Percentiles rank a stretch among this genome's conserved stretches.
Conservation (phyloP, 345 rosid species). For the Rhodamnia argentea region DNA sequence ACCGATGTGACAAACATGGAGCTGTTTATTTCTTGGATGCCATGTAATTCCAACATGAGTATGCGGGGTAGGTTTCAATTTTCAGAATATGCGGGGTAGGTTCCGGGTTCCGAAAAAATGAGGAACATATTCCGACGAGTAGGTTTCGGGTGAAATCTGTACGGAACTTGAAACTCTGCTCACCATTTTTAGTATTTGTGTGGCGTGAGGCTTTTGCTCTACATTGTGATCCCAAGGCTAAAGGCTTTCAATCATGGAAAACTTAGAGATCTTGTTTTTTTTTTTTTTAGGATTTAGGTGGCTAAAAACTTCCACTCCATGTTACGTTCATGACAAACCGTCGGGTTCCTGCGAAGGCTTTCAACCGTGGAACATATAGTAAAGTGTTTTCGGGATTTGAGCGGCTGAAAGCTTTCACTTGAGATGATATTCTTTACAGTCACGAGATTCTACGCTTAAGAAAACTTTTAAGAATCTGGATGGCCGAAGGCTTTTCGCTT, state of each 20-base stretch:
- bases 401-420: background rate
- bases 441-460: background rate
- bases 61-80: too few relatives aligned
- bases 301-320: background rate
- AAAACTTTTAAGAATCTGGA: background rate
- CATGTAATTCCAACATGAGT: too few relatives aligned
- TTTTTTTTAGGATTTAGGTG: background rate
- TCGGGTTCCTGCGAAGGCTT: too few relatives aligned
- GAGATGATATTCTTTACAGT: background rate
- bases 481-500: background rate
- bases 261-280: background rate
- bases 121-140: too few relatives aligned
- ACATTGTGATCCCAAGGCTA: too few relatives aligned
- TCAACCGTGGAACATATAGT: background rate
- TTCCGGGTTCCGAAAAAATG: too few relatives aligned
- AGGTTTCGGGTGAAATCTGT: too few relatives aligned
- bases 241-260: background rate
- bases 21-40: background rate
- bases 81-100: too few relatives aligned
- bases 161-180: too few relatives aligned
- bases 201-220: too few relatives aligned
- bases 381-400: background rate
- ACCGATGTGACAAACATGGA: background rate
- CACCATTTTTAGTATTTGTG: too few relatives aligned
- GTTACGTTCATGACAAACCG: too few relatives aligned